Percentiles rank a stretch among this genome's conserved stretches.
These are phyloP conservation scores for Trametes polyzona DNA, from an alignment of 1,284 basidiomycete species.

Conservation along the genomic window DNA sequence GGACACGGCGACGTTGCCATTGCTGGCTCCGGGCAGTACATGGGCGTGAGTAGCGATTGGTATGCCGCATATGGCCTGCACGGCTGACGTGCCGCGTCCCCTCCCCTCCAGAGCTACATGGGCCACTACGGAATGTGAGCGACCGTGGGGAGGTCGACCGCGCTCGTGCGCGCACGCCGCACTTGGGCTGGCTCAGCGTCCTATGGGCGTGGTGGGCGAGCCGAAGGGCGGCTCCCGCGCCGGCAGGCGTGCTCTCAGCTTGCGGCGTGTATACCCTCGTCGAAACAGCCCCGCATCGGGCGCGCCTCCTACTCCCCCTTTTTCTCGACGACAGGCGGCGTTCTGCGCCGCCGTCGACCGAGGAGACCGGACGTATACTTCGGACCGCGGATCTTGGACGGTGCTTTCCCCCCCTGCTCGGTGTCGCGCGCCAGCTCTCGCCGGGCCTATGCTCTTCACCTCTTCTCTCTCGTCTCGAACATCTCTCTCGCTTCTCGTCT, in stretches of 20 bases:
- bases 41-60: conserved; percentile 17
- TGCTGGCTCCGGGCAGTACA: conserved; percentile 21
- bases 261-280: conserved; percentile 16
- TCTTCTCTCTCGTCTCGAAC: conserved; percentile 3
- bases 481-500: background rate
- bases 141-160: background rate
- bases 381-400: conserved; percentile 17
- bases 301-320: background rate
- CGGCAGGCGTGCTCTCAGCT: conserved; percentile 4
- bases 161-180: background rate
- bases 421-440: conserved; percentile 3
- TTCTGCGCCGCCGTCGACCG: background rate
- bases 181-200: conserved; percentile 13
- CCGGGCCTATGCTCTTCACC: background rate
- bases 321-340: conserved; percentile 8
- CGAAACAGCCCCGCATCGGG: conserved; percentile 1
- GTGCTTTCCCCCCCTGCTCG: conserved; percentile 5
- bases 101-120: conserved; percentile 10
- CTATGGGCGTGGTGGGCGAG: background rate
- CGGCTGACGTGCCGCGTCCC: background rate
- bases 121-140: conserved; percentile 16
- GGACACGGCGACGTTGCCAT: conserved; percentile 18
- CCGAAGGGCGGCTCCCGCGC: conserved; percentile 12
- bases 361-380: conserved; percentile 3
- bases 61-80: background rate